Conservation (phyloP, 1,284 basidiomycete genomes). For the Coniophora puteana region DNA sequence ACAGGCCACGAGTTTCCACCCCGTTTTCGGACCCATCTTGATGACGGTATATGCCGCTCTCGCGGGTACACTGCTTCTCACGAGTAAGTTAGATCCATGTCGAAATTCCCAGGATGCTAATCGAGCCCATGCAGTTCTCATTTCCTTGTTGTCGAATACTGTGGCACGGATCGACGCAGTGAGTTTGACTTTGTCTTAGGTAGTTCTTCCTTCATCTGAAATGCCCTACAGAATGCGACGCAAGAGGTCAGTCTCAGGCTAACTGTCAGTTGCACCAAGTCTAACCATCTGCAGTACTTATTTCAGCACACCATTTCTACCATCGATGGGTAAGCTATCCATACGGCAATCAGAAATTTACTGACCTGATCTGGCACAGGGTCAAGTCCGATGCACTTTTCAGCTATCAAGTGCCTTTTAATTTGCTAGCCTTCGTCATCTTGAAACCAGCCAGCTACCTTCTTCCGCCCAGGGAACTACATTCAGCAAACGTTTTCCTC, state of each 20-base stretch:
- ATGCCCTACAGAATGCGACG: slow-evolving; percentile 62
- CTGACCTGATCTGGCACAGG: slow-evolving; percentile 33
- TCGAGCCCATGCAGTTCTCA: slow-evolving; percentile 56
- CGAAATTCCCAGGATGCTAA: not conserved
- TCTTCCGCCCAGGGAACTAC: slow-evolving; percentile 69
- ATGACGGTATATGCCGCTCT: slow-evolving; percentile 84
- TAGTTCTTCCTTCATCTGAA: slow-evolving; percentile 5
- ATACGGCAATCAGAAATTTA: not conserved
- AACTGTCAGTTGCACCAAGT: not conserved
- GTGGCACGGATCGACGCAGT: slow-evolving; percentile 78
- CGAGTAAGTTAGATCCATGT: slow-evolving; percentile 47
- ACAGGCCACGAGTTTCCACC: slow-evolving; percentile 75
- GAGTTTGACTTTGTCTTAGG: slow-evolving; percentile 25
- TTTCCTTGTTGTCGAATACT: slow-evolving; percentile 84
- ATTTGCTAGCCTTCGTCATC: slow-evolving; percentile 72
- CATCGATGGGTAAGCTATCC: slow-evolving; percentile 70
- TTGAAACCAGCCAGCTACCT: slow-evolving; percentile 76
- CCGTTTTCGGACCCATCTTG: slow-evolving; percentile 79
- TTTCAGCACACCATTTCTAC: slow-evolving; percentile 87
- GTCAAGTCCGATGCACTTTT: slow-evolving; percentile 89
- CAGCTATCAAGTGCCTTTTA: slow-evolving; percentile 87
- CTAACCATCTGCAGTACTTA: slow-evolving; percentile 54
- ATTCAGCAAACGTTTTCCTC: slow-evolving; percentile 78
- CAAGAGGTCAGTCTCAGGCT: slow-evolving; percentile 55
- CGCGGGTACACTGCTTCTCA: slow-evolving; percentile 75